phyloP scores from a whole-genome alignment of 148 eudicot species.

The Fagopyrum esculentum region DNA sequence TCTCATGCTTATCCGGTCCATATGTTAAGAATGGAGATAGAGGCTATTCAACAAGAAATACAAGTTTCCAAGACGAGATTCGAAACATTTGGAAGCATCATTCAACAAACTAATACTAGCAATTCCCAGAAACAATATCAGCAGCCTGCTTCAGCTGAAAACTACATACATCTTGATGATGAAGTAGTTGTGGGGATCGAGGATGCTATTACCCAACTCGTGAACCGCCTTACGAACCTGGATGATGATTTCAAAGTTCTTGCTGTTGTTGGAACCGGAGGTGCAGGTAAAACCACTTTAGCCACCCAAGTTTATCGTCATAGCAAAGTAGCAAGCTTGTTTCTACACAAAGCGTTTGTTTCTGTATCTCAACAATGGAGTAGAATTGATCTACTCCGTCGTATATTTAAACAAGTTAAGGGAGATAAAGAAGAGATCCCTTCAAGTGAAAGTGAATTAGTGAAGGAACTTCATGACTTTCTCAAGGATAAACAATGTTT shows the following conservation, averaged over 20 bases:
- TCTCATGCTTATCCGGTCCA: not conserved
- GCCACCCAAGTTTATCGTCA: not conserved
- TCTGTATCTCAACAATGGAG: constrained; percentile 1
- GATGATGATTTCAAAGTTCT: no score
- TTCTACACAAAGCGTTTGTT: not conserved
- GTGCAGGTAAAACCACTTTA: not conserved
- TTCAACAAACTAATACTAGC: no score
- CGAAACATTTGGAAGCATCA: not conserved
- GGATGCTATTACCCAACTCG: no score
- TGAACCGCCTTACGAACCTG: no score
- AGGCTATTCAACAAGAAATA: not conserved
- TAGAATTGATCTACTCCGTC: not conserved
- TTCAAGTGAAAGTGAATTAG: not conserved
- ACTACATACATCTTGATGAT: no score
- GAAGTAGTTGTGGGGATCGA: no score
- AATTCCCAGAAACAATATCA: no score
- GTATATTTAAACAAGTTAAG: not conserved
- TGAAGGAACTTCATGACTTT: not conserved
- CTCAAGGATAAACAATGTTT: constrained; percentile 6
- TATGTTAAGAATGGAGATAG: not conserved
- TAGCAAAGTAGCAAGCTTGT: not conserved
- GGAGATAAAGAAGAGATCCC: not conserved
- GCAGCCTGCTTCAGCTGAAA: no score
- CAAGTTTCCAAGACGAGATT: not conserved
- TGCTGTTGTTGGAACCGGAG: no score